Evolutionary conservation across 345 rosid species (phyloP), one percentile per base, ranked within the genome.

Genomic region (Brassica cretica): DNA sequence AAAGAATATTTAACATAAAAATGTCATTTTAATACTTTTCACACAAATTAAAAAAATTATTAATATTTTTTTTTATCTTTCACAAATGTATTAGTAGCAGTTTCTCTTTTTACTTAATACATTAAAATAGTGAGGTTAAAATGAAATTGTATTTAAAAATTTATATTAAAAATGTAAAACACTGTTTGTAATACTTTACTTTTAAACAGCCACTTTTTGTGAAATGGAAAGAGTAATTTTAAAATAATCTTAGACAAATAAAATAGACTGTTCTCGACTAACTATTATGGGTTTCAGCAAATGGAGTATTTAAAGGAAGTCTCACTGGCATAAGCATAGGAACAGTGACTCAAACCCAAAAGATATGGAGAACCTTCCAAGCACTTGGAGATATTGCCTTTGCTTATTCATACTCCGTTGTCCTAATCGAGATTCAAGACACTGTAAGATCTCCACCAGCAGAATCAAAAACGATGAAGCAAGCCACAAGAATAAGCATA

Each of bases 341-440:
- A 64, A 60, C 87, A 1, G 89, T 89, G 16, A 83, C 89, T 12
- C 89, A 80, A 60, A 83, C 96, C 1, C 89, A 91, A 37, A 93
- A 93, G 84, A 86, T 88, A 16, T 89, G 97, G 97, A 84, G 88
- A 68, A 93, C 89, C 44, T 91, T 91, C 73, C 97, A 87, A 75
- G 94, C 98, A 59, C 92, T 93, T n/a, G 98, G 98, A 10, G 86
- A 91, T 60, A 89, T 91, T 51, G 98, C 98, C 51, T 93, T 93
- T 72, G 97, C 98, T 8, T 93, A 93, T 73, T 89, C 97, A 0
- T 93, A 79, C 71, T 88, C 97, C 2, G 75, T 86, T 60, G 85
- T 93, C 73, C 96, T 93, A 29, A 83, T 91, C 16, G 97, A 93
- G 68, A 93, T 93, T 73, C 98, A 93, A 84, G 87, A 86, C 73